These are phyloP conservation scores for Zymoseptoria brevis DNA, from an alignment of 2,329 filamentous ascomycete species.

Conservation along the genomic window DNA sequence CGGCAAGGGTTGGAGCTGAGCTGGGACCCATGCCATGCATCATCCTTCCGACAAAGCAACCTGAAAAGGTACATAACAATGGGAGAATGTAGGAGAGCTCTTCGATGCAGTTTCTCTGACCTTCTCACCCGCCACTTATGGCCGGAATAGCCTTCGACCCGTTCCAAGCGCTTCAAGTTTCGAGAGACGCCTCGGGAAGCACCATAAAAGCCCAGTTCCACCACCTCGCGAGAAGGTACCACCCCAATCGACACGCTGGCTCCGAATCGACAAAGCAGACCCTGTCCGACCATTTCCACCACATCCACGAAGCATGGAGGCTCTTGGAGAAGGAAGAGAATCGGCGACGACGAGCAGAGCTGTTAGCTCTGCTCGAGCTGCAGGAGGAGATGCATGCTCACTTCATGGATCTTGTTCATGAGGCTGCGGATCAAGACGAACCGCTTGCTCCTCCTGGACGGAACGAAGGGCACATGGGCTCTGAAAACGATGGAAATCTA, in stretches of 20 bases:
- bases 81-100: conserved; percentile 9
- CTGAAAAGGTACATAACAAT: not conserved
- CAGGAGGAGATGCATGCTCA: conserved; percentile 21
- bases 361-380: conserved; percentile 24
- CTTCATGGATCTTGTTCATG: conserved; percentile 21
- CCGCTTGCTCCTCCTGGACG: conserved; percentile 7
- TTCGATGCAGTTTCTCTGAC: conserved; percentile 10
- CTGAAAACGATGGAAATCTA: conserved; percentile 20
- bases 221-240: conserved; percentile 77
- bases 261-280: conserved; percentile 35
- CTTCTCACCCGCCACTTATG: conserved; percentile 8
- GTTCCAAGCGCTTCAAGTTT: conserved; percentile 70
- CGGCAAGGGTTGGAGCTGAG: not conserved
- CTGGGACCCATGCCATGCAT: not conserved
- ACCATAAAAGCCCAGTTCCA: conserved; percentile 86
- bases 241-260: conserved; percentile 48
- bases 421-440: not conserved
- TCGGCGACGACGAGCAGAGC: conserved; percentile 22
- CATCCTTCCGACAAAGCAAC: not conserved
- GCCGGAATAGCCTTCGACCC: conserved; percentile 49
- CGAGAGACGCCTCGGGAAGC: conserved; percentile 62
- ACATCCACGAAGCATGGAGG: conserved; percentile 26
- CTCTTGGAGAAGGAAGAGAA: conserved; percentile 22
- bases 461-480: conserved; percentile 9
- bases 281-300: conserved; percentile 24